phyloP scores from a whole-genome alignment of 352 stramenopile species.

The Phytopythium mirpurense region DNA sequence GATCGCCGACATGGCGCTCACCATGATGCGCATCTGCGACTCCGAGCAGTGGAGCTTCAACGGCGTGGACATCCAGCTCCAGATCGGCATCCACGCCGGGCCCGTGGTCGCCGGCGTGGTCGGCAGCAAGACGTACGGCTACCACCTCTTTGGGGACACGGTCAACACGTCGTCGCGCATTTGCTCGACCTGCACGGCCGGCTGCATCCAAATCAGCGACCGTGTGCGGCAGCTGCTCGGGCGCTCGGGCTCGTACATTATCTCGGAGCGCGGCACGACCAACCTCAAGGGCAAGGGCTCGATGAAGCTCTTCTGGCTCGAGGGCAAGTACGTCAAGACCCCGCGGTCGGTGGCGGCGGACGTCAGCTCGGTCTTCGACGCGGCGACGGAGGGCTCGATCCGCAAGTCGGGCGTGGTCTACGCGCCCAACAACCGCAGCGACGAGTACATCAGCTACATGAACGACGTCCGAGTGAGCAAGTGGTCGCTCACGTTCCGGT shows the following conservation, averaged over 20 bases:
- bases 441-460: conserved; percentile 58
- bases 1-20: conserved; percentile 71
- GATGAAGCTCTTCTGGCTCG: conserved; percentile 63
- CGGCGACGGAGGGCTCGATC: conserved; percentile 47
- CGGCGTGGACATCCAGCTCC: conserved; percentile 66
- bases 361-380: conserved; percentile 30
- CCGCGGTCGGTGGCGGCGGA: conserved; percentile 9
- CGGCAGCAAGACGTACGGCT: conserved; percentile 75
- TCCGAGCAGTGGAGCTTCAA: conserved; percentile 69
- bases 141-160: conserved; percentile 82
- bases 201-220: conserved; percentile 68
- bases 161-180: conserved; percentile 80
- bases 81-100: conserved; percentile 82
- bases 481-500: conserved; percentile 42
- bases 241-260: conserved; percentile 40
- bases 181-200: conserved; percentile 60
- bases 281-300: conserved; percentile 73
- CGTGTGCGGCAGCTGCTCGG: conserved; percentile 41
- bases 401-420: conserved; percentile 10
- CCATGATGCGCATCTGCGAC: conserved; percentile 67
- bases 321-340: conserved; percentile 33
- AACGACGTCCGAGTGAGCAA: conserved; percentile 52
- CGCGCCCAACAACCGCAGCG: conserved; percentile 39
- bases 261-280: conserved; percentile 57
- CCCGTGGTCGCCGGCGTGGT: conserved; percentile 79